phyloP scores from a whole-genome alignment of 2,329 filamentous ascomycete genomes.

The Acarospora socialis region DNA sequence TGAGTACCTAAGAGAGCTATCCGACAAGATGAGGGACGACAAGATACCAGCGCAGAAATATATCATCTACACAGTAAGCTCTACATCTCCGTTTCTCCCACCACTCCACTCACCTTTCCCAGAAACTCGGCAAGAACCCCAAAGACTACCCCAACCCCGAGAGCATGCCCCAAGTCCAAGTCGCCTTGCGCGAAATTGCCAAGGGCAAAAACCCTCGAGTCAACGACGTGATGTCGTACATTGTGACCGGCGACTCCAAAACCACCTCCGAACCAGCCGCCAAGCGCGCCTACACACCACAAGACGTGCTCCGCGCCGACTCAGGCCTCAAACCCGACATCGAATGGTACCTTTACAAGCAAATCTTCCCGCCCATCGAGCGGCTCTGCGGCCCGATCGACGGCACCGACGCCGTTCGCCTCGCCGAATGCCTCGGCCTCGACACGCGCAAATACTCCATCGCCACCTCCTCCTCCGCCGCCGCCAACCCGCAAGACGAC shows the following conservation, averaged over 20 bases:
- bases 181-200: constrained; percentile 75
- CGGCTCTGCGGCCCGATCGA: constrained; percentile 91
- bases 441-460: constrained; percentile 78
- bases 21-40: constrained; percentile 71
- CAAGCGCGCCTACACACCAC: constrained; percentile 76
- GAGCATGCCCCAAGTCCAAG: constrained; percentile 93
- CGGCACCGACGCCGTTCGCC: constrained; percentile 75
- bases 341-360: constrained; percentile 97
- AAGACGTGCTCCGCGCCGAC: constrained; percentile 68
- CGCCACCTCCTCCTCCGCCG: constrained; percentile 40
- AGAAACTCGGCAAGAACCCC: constrained; percentile 85
- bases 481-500: constrained; percentile 43
- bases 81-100: neutral
- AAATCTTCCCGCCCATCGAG: constrained; percentile 95
- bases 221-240: constrained; percentile 91
- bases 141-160: constrained; percentile 89
- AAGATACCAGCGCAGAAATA: constrained; percentile 69
- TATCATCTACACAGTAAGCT: constrained; percentile 69
- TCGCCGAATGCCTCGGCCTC: constrained; percentile 86
- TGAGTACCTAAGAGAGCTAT: constrained; percentile 77
- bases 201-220: constrained; percentile 79
- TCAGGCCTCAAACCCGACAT: constrained; percentile 70
- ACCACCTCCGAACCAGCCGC: constrained; percentile 59
- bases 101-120: constrained; percentile 7
- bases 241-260: constrained; percentile 59